Evolutionary conservation across 306 rosid genomes (phyloP), one percentile per base, ranked within the genome.

Genomic region (Lathyrus tuberosus): DNA sequence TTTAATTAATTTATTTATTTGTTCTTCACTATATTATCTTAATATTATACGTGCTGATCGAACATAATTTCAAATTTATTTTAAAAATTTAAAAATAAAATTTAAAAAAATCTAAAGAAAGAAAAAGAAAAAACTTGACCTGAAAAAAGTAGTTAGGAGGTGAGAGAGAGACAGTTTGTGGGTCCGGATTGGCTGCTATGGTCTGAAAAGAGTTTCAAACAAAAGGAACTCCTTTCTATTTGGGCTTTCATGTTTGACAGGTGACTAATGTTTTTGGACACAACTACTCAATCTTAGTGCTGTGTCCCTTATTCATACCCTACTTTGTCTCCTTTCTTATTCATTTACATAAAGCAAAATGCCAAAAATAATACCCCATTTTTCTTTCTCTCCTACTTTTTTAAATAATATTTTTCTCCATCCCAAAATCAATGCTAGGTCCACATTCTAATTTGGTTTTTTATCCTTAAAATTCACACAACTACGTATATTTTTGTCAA

Each of bases 221-320:
- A 70, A 78, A 68, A 67, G 76, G 48, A 74, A 80, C 77, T 73
- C 78, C 53, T 70, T 69, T 76, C 62, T 52, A 69, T 70, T 80
- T 69, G 85, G 85, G 81, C 83, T 67, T 84, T 78, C 72, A 42
- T 12, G 70, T 41, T 48, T 73, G 87, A 88, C 3, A 81, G 61
- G 61, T 6, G 84, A 86, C 81, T 70, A 10, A 83, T 82, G 82
- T 67, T 81, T 79, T 81, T 81, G 87, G 90, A 84, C 82, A 62
- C 38, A 79, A n/a, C 58, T 81, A 8, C 54, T 66, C 51, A 43
- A 62, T 56, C 54, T 52, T 48, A 75, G 79, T 69, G 85, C 5
- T 15, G 35, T 78, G 83, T 86, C 84, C 72, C 85, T 76, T 13
- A 0, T 6, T 2, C 0, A 0, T 18, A 88, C 84, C 86, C 86